Conservation (phyloP, 331 rosid genomes). For the Dryas integrifolia region DNA sequence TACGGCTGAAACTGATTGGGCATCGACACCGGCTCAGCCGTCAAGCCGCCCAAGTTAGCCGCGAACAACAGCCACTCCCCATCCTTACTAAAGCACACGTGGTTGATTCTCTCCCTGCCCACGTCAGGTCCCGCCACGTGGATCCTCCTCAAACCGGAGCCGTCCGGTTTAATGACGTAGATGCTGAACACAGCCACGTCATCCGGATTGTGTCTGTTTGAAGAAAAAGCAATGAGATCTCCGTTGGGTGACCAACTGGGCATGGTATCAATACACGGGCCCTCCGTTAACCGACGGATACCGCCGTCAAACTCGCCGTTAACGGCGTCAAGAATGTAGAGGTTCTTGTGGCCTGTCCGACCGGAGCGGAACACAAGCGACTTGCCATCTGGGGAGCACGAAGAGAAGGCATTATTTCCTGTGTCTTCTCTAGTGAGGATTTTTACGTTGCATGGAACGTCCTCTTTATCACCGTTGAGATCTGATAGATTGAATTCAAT, state of each 20-base stretch:
- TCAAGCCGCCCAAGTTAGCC: constrained; percentile 64
- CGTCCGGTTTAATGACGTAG: constrained; percentile 61
- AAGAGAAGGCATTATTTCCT: constrained; percentile 75
- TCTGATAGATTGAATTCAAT: constrained; percentile 40
- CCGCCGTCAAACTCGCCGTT: constrained; percentile 61
- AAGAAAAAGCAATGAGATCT: constrained; percentile 79
- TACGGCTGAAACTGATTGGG: constrained; percentile 94
- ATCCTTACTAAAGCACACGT: constrained; percentile 64
- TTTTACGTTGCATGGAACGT: constrained; percentile 36
- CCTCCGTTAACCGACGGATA: constrained; percentile 59
- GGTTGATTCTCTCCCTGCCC: constrained; percentile 70
- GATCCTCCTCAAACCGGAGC: constrained; percentile 57
- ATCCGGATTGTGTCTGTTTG: constrained; percentile 54
- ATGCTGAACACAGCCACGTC: constrained; percentile 54
- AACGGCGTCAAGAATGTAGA: constrained; percentile 62
- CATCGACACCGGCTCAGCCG: constrained; percentile 66
- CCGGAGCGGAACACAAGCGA: constrained; percentile 75
- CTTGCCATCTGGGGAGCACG: constrained; percentile 74
- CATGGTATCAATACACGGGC: constrained; percentile 84
- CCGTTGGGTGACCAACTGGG: constrained; percentile 86
- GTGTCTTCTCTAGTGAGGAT: constrained; percentile 53
- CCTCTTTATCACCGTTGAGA: constrained; percentile 34
- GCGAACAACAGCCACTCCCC: constrained; percentile 80
- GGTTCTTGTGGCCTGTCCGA: constrained; percentile 65
- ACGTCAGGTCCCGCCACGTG: constrained; percentile 48